Evolutionary conservation across 1,284 basidiomycete species (phyloP).

Genomic region (Moniliella sp.): DNA sequence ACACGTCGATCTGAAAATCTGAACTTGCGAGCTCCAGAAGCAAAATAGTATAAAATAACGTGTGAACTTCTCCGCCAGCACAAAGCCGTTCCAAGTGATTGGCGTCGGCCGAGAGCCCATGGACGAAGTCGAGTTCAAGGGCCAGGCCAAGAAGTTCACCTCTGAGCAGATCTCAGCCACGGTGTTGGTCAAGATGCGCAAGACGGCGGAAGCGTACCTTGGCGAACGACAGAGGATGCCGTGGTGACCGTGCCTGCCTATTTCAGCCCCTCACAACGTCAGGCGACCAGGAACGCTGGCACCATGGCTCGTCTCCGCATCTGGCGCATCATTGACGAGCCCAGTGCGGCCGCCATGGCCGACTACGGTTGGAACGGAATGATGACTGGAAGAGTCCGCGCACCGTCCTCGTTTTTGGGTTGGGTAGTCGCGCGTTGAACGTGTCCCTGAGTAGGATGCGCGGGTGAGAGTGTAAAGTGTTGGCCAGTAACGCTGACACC

Average conservation of each 20-base stretch:
- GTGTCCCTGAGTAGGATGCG: slow-evolving; percentile 46
- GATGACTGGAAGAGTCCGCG: slow-evolving; percentile 44
- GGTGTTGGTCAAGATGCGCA: slow-evolving; percentile 96
- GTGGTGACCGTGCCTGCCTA: slow-evolving; percentile 51
- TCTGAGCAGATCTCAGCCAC: no score
- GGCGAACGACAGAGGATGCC: slow-evolving; percentile 46
- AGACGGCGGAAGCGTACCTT: slow-evolving; percentile 46
- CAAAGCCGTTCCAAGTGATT: no score
- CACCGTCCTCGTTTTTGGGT: slow-evolving; percentile 97
- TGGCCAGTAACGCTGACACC: slow-evolving; percentile 95
- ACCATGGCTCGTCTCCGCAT: slow-evolving; percentile 46
- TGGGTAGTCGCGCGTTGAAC: slow-evolving; percentile 72
- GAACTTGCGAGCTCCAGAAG: no score
- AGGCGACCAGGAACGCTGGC: slow-evolving; percentile 41
- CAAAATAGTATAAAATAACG: no score
- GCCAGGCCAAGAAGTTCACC: no score
- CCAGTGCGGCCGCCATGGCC: slow-evolving; percentile 38
- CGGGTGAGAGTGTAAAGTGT: slow-evolving; percentile 95
- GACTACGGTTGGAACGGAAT: slow-evolving; percentile 43
- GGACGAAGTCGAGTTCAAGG: slow-evolving; percentile 43
- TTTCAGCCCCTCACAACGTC: slow-evolving; percentile 50
- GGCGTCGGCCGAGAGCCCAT: no score
- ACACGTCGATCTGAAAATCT: no score
- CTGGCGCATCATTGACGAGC: slow-evolving; percentile 50
- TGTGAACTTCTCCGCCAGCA: no score